Percentiles rank a stretch among this genome's conserved stretches.
Evolutionary conservation across 129 eudicot species (phyloP).

Genomic region (Dittrichia graveolens): DNA sequence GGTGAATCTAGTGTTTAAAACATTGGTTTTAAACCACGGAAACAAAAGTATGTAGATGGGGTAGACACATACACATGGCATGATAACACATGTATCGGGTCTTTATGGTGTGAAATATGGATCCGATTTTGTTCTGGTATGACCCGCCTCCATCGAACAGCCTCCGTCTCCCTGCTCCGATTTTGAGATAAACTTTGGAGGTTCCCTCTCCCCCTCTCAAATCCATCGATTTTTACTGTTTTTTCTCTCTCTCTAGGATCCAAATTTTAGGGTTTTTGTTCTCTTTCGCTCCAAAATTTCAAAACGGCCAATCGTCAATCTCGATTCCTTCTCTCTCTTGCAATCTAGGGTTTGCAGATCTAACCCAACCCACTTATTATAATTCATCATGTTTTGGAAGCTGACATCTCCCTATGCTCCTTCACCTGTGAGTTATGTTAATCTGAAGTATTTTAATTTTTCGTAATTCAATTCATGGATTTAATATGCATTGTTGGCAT

Average conservation of each 20-base stretch:
- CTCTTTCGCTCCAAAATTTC: conserved; percentile 36
- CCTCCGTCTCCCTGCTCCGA: not conserved
- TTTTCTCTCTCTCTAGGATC: conserved; percentile 8
- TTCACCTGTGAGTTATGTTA: conserved; percentile 57
- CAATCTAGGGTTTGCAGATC: conserved; percentile 57
- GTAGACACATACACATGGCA: too few relatives aligned
- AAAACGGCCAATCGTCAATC: conserved; percentile 30
- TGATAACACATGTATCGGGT: not conserved
- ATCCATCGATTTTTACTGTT: conserved; percentile 25
- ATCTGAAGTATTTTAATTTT: not conserved
- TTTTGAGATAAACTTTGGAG: too few relatives aligned
- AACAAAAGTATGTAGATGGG: too few relatives aligned
- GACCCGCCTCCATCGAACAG: conserved; percentile 20
- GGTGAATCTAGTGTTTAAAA: too few relatives aligned
- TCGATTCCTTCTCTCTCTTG: conserved; percentile 11
- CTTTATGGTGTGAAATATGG: not conserved
- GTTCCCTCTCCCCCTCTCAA: not conserved
- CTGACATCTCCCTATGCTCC: conserved; percentile 62
- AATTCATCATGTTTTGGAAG: conserved; percentile 70
- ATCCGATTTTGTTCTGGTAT: not conserved
- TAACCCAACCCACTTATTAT: not conserved
- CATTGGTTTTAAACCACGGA: too few relatives aligned
- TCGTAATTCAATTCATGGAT: not conserved
- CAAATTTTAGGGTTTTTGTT: conserved; percentile 49
- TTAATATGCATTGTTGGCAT: conserved; percentile 20